Evolutionary conservation across 179 eudicot genomes (phyloP).

Genomic region (Beta lomatogona): DNA sequence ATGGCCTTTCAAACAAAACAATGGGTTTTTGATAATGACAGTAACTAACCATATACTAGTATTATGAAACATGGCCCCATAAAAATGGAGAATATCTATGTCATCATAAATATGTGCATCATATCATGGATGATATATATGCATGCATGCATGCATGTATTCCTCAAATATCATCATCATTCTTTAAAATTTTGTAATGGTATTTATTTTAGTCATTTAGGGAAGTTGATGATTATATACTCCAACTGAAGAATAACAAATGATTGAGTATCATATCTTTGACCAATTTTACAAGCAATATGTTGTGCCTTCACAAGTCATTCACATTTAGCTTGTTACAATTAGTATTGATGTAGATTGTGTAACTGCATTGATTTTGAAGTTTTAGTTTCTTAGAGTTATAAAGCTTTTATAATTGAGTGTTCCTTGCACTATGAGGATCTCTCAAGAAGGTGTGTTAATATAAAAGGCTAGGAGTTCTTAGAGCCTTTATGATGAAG

Average conservation of each 20-base stretch:
- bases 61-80: background rate
- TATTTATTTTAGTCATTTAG: background rate
- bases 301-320: background rate
- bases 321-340: background rate
- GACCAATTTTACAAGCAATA: constrained; percentile 7
- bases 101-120: background rate
- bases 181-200: too few relatives aligned
- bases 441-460: too few relatives aligned
- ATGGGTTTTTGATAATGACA: constrained; percentile 25
- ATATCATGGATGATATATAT: background rate
- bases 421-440: too few relatives aligned
- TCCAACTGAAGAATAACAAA: background rate
- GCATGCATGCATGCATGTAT: background rate
- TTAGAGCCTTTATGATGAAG: too few relatives aligned
- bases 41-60: background rate
- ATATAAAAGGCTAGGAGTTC: too few relatives aligned
- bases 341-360: background rate
- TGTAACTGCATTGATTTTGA: constrained; percentile 3
- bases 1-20: constrained; percentile 16
- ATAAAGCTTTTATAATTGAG: background rate
- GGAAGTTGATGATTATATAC: background rate
- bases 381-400: background rate
- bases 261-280: background rate
- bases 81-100: background rate
- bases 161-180: background rate